Conservation (phyloP, 2,329 filamentous ascomycete genomes). For the Plectosphaerella sp. region DNA sequence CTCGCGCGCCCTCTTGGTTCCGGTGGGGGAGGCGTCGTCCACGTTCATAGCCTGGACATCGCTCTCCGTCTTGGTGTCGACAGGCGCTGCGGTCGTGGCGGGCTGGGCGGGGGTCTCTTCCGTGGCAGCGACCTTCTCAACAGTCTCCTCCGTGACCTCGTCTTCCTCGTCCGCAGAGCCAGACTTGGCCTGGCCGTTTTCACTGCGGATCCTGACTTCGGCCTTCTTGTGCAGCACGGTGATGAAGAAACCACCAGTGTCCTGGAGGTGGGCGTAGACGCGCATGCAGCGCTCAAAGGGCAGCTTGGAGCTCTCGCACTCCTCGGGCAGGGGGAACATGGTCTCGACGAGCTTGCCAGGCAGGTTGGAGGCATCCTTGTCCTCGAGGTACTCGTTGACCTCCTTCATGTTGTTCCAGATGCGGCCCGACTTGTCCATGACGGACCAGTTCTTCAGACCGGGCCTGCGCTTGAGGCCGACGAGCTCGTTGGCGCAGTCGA, state of each 20-base stretch:
- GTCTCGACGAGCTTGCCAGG: constrained; percentile 68
- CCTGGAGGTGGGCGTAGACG: constrained; percentile 91
- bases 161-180: constrained; percentile 11
- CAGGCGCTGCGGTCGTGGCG: constrained; percentile 19
- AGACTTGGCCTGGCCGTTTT: constrained; percentile 19
- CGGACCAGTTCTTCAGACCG: constrained; percentile 78
- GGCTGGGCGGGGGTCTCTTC: constrained; percentile 30
- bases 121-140: background rate
- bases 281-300: constrained; percentile 89
- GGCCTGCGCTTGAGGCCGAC: constrained; percentile 70
- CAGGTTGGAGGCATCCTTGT: constrained; percentile 24
- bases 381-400: constrained; percentile 13
- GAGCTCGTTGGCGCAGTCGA: constrained; percentile 78
- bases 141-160: constrained; percentile 24
- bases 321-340: constrained; percentile 72
- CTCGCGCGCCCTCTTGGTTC: constrained; percentile 27
- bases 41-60: constrained; percentile 20
- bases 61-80: constrained; percentile 19
- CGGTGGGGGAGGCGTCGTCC: constrained; percentile 23
- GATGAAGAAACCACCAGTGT: constrained; percentile 98
- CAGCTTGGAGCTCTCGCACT: constrained; percentile 53
- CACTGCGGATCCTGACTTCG: constrained; percentile 63
- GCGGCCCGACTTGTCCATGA: constrained; percentile 81
- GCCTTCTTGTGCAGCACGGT: constrained; percentile 87
- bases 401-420: constrained; percentile 73